Conservation (phyloP, 2,329 filamentous ascomycete species). For the Hypoxylon sp. region DNA sequence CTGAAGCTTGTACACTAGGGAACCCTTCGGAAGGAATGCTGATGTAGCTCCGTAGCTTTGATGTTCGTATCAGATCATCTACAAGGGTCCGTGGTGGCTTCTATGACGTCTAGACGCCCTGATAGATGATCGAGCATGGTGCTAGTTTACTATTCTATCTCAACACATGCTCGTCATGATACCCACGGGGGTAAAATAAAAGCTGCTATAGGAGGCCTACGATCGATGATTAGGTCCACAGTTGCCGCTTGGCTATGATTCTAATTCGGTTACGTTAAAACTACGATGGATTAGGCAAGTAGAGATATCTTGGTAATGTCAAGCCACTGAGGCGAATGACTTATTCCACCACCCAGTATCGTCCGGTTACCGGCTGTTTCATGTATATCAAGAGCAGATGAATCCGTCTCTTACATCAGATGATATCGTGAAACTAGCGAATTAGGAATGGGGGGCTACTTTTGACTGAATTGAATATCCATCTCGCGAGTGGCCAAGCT, state of each 20-base stretch:
- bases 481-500: constrained; percentile 8
- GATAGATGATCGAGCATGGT: constrained; percentile 10
- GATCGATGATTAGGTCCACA: constrained; percentile 2
- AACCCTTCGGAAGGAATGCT: constrained; percentile 4
- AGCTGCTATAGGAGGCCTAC: background rate
- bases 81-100: constrained; percentile 5
- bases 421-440: constrained; percentile 1
- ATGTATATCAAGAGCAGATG: constrained; percentile 16
- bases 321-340: constrained; percentile 18
- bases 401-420: constrained; percentile 23
- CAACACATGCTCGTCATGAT: constrained; percentile 17
- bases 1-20: background rate
- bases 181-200: background rate
- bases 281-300: background rate
- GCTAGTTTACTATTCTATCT: background rate
- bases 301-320: background rate
- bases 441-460: constrained; percentile 4
- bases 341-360: constrained; percentile 12
- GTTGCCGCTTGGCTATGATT: background rate
- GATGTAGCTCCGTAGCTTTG: background rate
- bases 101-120: constrained; percentile 23
- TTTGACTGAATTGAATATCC: constrained; percentile 2
- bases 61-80: constrained; percentile 29
- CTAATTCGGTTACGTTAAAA: constrained; percentile 19
- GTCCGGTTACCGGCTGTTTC: constrained; percentile 25